These are phyloP conservation scores for Erodium trifolium DNA, from an alignment of 441 rosid species.

Conservation along the genomic window DNA sequence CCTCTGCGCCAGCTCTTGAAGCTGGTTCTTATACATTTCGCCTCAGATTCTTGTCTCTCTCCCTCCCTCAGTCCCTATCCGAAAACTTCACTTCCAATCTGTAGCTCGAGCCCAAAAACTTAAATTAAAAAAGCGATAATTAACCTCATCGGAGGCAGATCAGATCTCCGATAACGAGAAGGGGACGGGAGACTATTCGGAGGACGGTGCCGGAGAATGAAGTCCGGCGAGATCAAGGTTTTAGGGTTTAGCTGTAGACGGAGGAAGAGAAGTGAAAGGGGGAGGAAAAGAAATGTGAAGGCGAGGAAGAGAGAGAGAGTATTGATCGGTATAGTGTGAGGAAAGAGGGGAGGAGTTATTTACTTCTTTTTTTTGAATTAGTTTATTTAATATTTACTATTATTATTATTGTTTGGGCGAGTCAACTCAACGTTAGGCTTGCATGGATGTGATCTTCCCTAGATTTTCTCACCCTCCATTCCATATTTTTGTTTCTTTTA, in stretches of 20 bases:
- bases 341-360: neutral
- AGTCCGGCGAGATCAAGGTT: slow-evolving; percentile 24
- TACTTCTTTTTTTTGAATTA: no score
- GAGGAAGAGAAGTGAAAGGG: neutral
- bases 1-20: slow-evolving; percentile 55
- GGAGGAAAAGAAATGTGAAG: slow-evolving; percentile 8
- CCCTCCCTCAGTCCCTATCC: neutral
- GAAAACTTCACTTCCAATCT: neutral
- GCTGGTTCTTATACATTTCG: slow-evolving; percentile 92
- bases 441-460: slow-evolving; percentile 41
- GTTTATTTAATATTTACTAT: no score
- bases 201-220: neutral
- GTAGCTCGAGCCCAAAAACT: no score
- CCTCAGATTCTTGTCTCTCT: neutral
- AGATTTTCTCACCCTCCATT: slow-evolving; percentile 9
- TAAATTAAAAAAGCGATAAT: no score
- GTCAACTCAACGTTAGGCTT: slow-evolving; percentile 75
- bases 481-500: neutral
- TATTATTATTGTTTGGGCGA: slow-evolving; percentile 12
- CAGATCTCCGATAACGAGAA: neutral
- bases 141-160: slow-evolving; percentile 8
- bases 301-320: neutral
- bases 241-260: slow-evolving; percentile 30
- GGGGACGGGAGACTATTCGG: no score
- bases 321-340: slow-evolving; percentile 10